These are phyloP conservation scores for Pythium periplocum DNA, from an alignment of 352 stramenopile species.

Conservation along the genomic window DNA sequence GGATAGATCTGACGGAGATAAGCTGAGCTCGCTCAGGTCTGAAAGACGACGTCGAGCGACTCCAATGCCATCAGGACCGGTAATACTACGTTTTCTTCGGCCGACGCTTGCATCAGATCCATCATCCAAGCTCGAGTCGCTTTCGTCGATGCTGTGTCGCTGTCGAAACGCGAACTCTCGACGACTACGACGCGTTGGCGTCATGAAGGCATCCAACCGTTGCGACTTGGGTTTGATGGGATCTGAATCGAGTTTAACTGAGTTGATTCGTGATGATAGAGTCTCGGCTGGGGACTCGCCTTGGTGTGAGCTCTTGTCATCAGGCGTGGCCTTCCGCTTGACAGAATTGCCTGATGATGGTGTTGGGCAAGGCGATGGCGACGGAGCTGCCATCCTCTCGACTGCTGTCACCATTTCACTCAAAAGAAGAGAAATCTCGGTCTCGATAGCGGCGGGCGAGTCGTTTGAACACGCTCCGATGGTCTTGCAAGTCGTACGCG, in stretches of 20 bases:
- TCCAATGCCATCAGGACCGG: constrained; percentile 10
- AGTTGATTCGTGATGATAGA: constrained; percentile 47
- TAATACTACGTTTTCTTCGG: constrained; percentile 69
- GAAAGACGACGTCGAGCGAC: constrained; percentile 14
- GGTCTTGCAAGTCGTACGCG: too few relatives aligned
- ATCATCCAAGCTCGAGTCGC: constrained; percentile 55
- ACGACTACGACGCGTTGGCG: constrained; percentile 12
- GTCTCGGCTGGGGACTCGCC: constrained; percentile 41
- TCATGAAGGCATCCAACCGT: constrained; percentile 14
- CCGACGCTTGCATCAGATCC: constrained; percentile 39
- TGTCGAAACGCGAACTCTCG: constrained; percentile 32
- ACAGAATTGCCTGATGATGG: constrained; percentile 2
- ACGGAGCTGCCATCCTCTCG: constrained; percentile 1
- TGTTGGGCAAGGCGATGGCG: neutral
- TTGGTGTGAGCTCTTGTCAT: constrained; percentile 1
- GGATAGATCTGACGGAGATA: constrained; percentile 14
- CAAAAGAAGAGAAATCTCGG: constrained; percentile 14
- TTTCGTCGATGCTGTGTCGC: constrained; percentile 49
- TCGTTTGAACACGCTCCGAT: too few relatives aligned
- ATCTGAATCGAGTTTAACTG: constrained; percentile 26
- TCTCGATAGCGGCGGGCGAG: neutral
- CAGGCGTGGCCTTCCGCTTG: constrained; percentile 15
- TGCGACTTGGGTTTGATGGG: constrained; percentile 13
- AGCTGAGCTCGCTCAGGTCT: constrained; percentile 19
- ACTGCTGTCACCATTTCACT: constrained; percentile 14